Evolutionary conservation across 2,329 filamentous ascomycete species (phyloP), one percentile per base, ranked within the genome.

Genomic region (Davidsoniella virescens): DNA sequence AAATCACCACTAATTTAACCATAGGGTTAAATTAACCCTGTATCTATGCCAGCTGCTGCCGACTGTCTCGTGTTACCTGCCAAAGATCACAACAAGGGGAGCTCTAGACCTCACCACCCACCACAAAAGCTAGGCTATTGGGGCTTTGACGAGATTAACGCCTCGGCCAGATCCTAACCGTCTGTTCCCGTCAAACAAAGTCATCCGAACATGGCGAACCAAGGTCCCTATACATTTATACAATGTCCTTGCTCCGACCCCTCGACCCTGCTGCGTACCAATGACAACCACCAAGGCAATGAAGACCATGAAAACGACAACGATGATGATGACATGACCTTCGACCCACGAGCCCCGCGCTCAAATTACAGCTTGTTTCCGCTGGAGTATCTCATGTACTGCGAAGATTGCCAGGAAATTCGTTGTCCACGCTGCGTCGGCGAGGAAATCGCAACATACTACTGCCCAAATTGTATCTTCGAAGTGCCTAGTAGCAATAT

Each of bases 361-460:
- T 84, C 92, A 52, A 92, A 87, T 63, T 96, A 87, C 70, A 88
- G 87, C 56, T 72, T 98, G 29, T 95, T 90, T 61, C 90, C 92
- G 1, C 79, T 95, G 42, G 90, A 96, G 61, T 82, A 95, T 62
- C 76, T 98, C 23, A 75, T 96, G 39, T 98, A 94, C 69, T 98
- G 92, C 69, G 90, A 94, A 62, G 92, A 96, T 63, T 98, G 92
- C 64, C 87, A 94, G 62, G 84, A 94, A 65, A 94, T 96, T 55
- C 84, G 92, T 57, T 98, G 92, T 62, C 85, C 87, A 5, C 75
- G 87, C 67, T 98, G 92, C 61, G 84, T 93, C 49, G 77, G 82
- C 44, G 92, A 98, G 62, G 92, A 98, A 67, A 87, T 94, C 50
- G 80, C 94, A 44, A 92, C 86, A 49, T 95, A 87, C 72, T 98